Conservation (phyloP, 1,284 basidiomycete species). For the Heterobasidion parviporum region DNA sequence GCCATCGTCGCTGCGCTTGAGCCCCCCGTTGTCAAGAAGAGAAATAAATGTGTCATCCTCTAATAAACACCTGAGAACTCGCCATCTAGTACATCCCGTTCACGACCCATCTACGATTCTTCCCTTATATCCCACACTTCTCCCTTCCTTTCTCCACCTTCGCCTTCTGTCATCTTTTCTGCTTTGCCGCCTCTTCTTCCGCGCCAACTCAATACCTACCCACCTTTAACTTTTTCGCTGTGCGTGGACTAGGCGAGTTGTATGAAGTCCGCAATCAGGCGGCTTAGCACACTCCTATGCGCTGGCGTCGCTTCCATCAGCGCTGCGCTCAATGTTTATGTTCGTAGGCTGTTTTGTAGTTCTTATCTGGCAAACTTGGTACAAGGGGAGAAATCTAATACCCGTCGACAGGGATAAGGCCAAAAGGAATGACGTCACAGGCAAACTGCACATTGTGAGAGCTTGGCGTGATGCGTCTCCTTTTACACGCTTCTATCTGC, state of each 20-base stretch:
- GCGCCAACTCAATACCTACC: not conserved
- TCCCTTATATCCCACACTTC: constrained; percentile 8
- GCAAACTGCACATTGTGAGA: too few species aligned
- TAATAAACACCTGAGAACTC: constrained; percentile 29
- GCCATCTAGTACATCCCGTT: constrained; percentile 10
- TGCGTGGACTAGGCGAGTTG: not conserved
- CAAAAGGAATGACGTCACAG: too few species aligned
- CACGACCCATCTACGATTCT: constrained; percentile 15
- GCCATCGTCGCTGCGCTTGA: constrained; percentile 98
- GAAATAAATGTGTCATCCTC: constrained; percentile 78
- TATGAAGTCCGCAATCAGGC: not conserved
- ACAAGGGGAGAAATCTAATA: constrained; percentile 15
- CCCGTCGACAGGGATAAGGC: constrained; percentile 1
- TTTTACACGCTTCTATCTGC: too few species aligned
- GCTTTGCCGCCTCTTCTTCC: not conserved
- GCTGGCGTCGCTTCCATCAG: not conserved
- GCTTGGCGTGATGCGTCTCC: too few species aligned
- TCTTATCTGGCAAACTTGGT: constrained; percentile 10
- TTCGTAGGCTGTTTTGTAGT: constrained; percentile 13
- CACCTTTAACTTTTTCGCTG: not conserved
- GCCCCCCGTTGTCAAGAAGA: constrained; percentile 87
- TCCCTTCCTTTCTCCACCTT: constrained; percentile 3
- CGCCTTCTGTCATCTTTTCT: constrained; percentile 4
- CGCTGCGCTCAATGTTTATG: constrained; percentile 1
- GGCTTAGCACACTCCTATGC: not conserved